A percentile compares a stretch with the other conserved stretches of the same genome.
phyloP scores from a whole-genome alignment of 2,329 filamentous ascomycete species.

The Fusarium mangiferae region DNA sequence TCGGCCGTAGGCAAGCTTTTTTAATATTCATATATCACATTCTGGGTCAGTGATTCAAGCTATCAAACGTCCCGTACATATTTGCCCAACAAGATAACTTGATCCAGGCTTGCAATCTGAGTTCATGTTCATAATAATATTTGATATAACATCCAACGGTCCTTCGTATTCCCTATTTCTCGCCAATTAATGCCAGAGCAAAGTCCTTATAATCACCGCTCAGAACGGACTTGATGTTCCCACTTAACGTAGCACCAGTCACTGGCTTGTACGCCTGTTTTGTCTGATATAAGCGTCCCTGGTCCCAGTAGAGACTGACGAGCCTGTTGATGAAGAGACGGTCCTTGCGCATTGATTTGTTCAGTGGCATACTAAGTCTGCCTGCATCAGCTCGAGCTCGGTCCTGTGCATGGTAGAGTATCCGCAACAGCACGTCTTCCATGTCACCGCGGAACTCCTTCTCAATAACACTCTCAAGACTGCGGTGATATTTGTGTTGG shows the following conservation, averaged over 20 bases:
- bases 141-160: fast-evolving
- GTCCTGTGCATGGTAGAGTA: constrained; percentile 42
- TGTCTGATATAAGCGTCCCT: constrained; percentile 39
- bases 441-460: constrained; percentile 50
- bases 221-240: constrained; percentile 42
- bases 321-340: constrained; percentile 48
- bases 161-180: constrained; percentile 23
- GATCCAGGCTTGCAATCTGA: too few species aligned
- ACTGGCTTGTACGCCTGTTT: constrained; percentile 70
- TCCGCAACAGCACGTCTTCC: constrained; percentile 48
- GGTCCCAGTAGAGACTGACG: constrained; percentile 49
- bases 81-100: background rate
- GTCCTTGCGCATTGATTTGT: constrained; percentile 45
- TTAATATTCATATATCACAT: background rate
- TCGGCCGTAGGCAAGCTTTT: fast-evolving
- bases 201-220: constrained; percentile 46
- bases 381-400: constrained; percentile 41
- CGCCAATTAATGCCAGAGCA: constrained; percentile 45
- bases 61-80: fast-evolving
- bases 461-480: constrained; percentile 48
- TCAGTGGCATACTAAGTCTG: constrained; percentile 41
- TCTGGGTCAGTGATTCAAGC: background rate
- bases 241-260: constrained; percentile 61
- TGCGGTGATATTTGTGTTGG: constrained; percentile 47
- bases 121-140: fast-evolving